These are phyloP conservation scores for Mycena polygramma DNA, from an alignment of 768 basidiomycete species.

Conservation along the genomic window DNA sequence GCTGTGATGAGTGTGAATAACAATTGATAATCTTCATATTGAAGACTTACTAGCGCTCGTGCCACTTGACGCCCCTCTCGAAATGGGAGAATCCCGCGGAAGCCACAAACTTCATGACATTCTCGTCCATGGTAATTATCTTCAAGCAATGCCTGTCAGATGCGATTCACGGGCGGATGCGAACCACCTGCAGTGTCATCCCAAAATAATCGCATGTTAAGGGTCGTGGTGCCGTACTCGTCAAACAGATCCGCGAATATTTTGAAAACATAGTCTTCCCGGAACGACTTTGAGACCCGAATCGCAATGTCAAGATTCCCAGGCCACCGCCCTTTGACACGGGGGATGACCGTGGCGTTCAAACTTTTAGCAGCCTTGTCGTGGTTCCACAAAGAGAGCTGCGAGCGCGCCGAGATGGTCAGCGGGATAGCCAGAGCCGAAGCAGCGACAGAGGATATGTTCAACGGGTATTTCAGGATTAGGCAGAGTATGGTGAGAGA, in stretches of 20 bases:
- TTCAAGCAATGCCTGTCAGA: conserved; percentile 29
- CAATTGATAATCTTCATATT: background rate
- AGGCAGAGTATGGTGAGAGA: conserved; percentile 4
- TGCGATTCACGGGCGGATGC: conserved; percentile 17
- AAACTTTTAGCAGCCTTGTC: conserved; percentile 32
- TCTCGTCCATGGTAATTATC: conserved; percentile 62
- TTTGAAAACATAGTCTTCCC: conserved; percentile 54
- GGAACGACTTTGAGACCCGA: conserved; percentile 47
- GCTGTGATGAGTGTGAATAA: conserved; percentile 31
- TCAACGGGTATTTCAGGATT: background rate
- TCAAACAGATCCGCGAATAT: conserved; percentile 57
- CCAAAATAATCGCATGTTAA: conserved; percentile 64
- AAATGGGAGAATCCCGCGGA: conserved; percentile 60
- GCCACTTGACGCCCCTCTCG: conserved; percentile 56
- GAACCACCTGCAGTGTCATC: conserved; percentile 51
- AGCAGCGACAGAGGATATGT: background rate
- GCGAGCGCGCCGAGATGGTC: conserved; percentile 8
- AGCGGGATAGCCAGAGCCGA: conserved; percentile 11
- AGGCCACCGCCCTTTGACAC: conserved; percentile 61
- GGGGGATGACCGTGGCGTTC: conserved; percentile 53
- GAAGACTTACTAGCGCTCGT: conserved; percentile 55
- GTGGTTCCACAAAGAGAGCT: background rate
- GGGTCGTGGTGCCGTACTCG: conserved; percentile 59
- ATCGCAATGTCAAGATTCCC: conserved; percentile 64
- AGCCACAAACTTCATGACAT: conserved; percentile 56